Evolutionary conservation across 192 early-diverging fungal genomes (phyloP).

Genomic region (Umbelopsis sp.): DNA sequence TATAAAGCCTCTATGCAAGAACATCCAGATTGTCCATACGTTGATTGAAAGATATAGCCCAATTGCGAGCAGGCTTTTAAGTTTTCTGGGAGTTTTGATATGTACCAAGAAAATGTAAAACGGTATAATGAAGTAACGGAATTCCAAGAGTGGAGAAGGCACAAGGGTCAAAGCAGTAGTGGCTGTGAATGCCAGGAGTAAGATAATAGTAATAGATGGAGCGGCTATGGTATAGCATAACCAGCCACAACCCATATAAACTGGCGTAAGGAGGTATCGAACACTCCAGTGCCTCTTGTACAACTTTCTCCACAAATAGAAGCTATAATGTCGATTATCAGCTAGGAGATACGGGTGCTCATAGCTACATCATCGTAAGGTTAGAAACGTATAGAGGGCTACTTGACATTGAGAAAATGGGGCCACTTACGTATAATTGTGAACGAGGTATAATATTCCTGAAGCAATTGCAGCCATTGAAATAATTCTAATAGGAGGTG

Average conservation of each 20-base stretch:
- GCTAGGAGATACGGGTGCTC: constrained; percentile 93
- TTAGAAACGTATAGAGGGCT: neutral
- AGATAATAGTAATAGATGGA: constrained; percentile 49
- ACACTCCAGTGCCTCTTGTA: constrained; percentile 56
- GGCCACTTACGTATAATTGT: constrained; percentile 54
- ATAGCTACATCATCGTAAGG: constrained; percentile 43
- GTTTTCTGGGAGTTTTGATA: constrained; percentile 39
- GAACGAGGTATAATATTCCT: constrained; percentile 44
- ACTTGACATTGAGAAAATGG: neutral
- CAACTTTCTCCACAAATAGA: constrained; percentile 90
- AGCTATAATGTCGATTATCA: constrained; percentile 96
- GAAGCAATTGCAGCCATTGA: neutral
- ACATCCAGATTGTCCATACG: constrained; percentile 69
- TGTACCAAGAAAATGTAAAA: constrained; percentile 75
- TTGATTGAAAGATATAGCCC: constrained; percentile 63
- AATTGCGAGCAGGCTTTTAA: constrained; percentile 41
- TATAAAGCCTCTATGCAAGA: constrained; percentile 72
- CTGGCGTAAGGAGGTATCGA: constrained; percentile 66
- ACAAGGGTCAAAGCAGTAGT: constrained; percentile 69
- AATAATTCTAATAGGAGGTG: neutral
- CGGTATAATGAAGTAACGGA: constrained; percentile 94
- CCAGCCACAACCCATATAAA: constrained; percentile 56
- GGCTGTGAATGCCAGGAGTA: constrained; percentile 52
- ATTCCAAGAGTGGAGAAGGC: constrained; percentile 92
- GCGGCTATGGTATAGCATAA: constrained; percentile 37